Conservation (phyloP, 2,329 filamentous ascomycete species). For the Botrytis paeoniae region DNA sequence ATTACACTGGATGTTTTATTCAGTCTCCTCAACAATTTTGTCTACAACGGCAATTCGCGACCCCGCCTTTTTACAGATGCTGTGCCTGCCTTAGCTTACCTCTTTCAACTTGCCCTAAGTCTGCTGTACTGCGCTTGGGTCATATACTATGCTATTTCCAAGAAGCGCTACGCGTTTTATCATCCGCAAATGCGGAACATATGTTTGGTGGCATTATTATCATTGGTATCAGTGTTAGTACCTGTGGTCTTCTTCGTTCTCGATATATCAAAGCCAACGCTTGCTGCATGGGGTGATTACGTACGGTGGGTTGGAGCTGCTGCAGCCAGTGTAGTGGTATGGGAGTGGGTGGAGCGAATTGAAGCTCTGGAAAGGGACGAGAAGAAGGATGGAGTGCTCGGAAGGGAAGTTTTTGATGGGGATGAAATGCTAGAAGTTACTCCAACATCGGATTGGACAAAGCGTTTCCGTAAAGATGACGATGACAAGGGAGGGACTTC, state of each 20-base stretch:
- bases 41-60: conserved; percentile 55
- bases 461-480: conserved; percentile 29
- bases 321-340: conserved; percentile 74
- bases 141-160: conserved; percentile 69
- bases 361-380: conserved; percentile 48
- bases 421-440: conserved; percentile 70
- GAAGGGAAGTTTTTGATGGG: conserved; percentile 68
- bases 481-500: conserved; percentile 24
- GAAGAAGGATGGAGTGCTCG: conserved; percentile 53
- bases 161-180: conserved; percentile 68
- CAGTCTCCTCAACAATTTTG: conserved; percentile 85
- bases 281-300: conserved; percentile 74
- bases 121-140: conserved; percentile 72
- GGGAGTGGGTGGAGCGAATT: conserved; percentile 78
- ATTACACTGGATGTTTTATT: conserved; percentile 91
- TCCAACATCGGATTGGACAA: conserved; percentile 51
- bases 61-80: conserved; percentile 82
- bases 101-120: conserved; percentile 68
- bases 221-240: conserved; percentile 62
- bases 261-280: conserved; percentile 66
- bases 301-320: conserved; percentile 74
- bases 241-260: conserved; percentile 74
- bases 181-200: conserved; percentile 71
- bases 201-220: conserved; percentile 62
- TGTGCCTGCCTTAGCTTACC: conserved; percentile 74